Conservation (phyloP, 2,329 filamentous ascomycete species). For the Hysterium pulicare region DNA sequence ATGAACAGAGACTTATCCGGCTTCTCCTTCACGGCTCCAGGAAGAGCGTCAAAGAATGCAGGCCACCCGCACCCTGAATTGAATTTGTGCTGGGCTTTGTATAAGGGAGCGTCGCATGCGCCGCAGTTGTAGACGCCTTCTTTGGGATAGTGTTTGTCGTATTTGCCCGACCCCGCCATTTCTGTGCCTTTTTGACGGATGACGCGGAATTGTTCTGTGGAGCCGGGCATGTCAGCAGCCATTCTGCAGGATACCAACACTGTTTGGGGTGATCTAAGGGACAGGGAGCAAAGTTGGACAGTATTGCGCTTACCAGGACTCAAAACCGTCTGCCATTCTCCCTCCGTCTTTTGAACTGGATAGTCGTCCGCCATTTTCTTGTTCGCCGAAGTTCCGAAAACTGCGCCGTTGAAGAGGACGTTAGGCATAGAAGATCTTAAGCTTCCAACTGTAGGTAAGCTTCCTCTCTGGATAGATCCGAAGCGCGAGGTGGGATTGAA, state of each 20-base stretch:
- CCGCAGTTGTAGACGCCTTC: slow-evolving; percentile 83
- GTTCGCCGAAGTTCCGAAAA: slow-evolving; percentile 64
- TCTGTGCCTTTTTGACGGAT: slow-evolving; percentile 93
- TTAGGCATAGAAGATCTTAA: slow-evolving; percentile 61
- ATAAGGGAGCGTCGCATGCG: slow-evolving; percentile 81
- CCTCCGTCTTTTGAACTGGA: slow-evolving; percentile 74
- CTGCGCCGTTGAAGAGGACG: slow-evolving; percentile 72
- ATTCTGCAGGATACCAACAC: too few relatives aligned
- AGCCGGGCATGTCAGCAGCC: slow-evolving; percentile 11
- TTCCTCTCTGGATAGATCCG: slow-evolving; percentile 35
- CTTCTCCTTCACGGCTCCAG: slow-evolving; percentile 81
- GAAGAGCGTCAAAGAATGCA: slow-evolving; percentile 93
- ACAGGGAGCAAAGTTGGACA: not conserved
- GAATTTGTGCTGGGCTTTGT: slow-evolving; percentile 94
- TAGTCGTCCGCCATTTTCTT: slow-evolving; percentile 52
- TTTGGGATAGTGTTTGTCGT: slow-evolving; percentile 77
- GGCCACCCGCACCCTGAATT: slow-evolving; percentile 96
- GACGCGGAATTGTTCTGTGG: slow-evolving; percentile 92
- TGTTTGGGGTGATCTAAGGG: slow-evolving; percentile 1
- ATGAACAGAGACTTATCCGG: slow-evolving; percentile 77
- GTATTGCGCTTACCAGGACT: slow-evolving; percentile 56
- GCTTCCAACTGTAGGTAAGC: slow-evolving; percentile 20
- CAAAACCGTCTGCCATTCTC: slow-evolving; percentile 87
- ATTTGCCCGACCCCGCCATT: slow-evolving; percentile 72
- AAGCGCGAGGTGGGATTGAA: slow-evolving; percentile 30